A percentile compares a stretch with the other conserved stretches of the same genome.
Evolutionary conservation across 1,139 yeast species (phyloP).

Genomic region (Ogataea hybrid): DNA sequence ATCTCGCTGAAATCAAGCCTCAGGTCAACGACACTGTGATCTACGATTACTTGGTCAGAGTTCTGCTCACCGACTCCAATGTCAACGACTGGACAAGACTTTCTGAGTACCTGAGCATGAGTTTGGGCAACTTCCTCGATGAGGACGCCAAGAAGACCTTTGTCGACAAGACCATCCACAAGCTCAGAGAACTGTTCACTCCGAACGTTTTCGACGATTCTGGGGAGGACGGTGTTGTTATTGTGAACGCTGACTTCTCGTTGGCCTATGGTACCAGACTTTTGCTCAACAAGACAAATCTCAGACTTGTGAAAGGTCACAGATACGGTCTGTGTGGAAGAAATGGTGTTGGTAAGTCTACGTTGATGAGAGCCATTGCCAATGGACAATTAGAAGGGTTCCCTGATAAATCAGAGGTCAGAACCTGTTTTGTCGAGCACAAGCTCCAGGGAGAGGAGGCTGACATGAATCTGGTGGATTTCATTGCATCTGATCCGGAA

Average conservation of each 20-base stretch:
- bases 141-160: constrained; percentile 40
- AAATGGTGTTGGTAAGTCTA: constrained; percentile 98
- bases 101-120: constrained; percentile 50
- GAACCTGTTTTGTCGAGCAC: constrained; percentile 97
- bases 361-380: constrained; percentile 95
- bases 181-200: constrained; percentile 64
- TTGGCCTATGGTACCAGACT: constrained; percentile 97
- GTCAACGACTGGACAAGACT: constrained; percentile 89
- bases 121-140: constrained; percentile 38
- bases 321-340: constrained; percentile 98
- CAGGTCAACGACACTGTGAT: constrained; percentile 38
- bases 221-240: constrained; percentile 74
- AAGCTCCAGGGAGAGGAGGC: constrained; percentile 95
- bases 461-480: constrained; percentile 80
- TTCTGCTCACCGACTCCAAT: constrained; percentile 73
- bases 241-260: constrained; percentile 93
- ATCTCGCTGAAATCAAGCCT: constrained; percentile 39
- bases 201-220: constrained; percentile 57
- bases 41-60: constrained; percentile 48
- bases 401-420: constrained; percentile 84
- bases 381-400: constrained; percentile 98
- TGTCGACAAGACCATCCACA: constrained; percentile 46
- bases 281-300: constrained; percentile 87
- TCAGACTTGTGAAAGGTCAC: constrained; percentile 89
- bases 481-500: constrained; percentile 91